These are phyloP conservation scores for Cercospora canescens DNA, from an alignment of 2,329 filamentous ascomycete genomes.

Conservation along the genomic window DNA sequence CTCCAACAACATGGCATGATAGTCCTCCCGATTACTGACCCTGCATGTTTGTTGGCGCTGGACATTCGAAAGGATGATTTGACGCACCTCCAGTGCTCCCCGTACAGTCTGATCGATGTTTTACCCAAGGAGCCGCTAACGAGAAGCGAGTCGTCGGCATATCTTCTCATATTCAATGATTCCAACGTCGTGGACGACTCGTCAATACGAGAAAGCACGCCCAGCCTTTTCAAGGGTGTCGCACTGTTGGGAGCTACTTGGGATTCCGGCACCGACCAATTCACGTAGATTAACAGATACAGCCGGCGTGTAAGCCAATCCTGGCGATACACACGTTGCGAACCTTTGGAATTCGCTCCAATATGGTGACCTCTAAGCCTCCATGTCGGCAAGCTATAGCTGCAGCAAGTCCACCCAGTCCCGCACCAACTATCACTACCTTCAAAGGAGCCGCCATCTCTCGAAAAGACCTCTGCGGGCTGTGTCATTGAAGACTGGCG, in stretches of 20 bases:
- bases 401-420: conserved; percentile 42
- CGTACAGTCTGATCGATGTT: neutral
- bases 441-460: neutral
- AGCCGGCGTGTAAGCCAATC: neutral
- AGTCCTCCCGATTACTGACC: conserved; percentile 39
- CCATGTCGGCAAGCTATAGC: conserved; percentile 39
- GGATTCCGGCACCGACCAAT: conserved; percentile 22
- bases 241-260: conserved; percentile 32
- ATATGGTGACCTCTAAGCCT: conserved; percentile 36
- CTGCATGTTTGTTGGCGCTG: neutral
- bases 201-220: neutral
- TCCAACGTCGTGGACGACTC: neutral
- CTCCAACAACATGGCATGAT: conserved; percentile 54
- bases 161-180: neutral
- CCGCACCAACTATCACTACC: conserved; percentile 31
- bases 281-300: neutral
- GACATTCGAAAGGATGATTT: neutral
- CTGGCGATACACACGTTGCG: conserved; percentile 30
- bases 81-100: neutral
- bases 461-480: neutral
- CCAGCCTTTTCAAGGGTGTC: conserved; percentile 4
- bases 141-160: neutral
- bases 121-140: neutral
- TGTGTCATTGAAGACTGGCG: neutral
- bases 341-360: conserved; percentile 40